phyloP scores from a whole-genome alignment of 768 basidiomycete genomes.

The Podaxis sp. region DNA sequence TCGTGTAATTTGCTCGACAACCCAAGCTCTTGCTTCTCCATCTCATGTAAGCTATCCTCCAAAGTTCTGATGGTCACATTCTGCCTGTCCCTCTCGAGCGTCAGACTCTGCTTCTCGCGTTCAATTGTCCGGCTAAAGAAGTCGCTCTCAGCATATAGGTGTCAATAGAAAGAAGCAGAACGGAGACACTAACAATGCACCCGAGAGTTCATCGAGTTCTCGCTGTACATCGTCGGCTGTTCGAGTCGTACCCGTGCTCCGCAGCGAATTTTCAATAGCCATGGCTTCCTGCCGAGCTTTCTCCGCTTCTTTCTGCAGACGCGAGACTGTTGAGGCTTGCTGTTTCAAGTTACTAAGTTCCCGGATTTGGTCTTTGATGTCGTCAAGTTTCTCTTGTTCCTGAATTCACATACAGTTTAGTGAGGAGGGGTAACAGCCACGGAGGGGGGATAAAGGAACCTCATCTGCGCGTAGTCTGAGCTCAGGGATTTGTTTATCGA shows the following conservation, averaged over 20 bases:
- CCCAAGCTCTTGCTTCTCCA: constrained; percentile 63
- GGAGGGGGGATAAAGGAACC: constrained; percentile 36
- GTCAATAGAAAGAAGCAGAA: background rate
- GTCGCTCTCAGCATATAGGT: background rate
- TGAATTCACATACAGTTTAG: constrained; percentile 25
- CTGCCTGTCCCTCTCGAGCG: constrained; percentile 63
- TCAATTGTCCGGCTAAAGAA: constrained; percentile 60
- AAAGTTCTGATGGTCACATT: constrained; percentile 47
- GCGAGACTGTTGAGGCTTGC: constrained; percentile 56
- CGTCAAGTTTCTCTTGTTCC: constrained; percentile 52
- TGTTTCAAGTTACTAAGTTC: constrained; percentile 62
- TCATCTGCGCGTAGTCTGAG: constrained; percentile 58
- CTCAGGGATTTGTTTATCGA: constrained; percentile 54
- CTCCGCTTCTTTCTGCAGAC: constrained; percentile 59
- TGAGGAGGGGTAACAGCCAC: background rate
- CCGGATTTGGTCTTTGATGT: constrained; percentile 56
- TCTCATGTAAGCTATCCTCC: constrained; percentile 60
- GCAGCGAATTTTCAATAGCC: constrained; percentile 67
- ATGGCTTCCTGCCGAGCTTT: constrained; percentile 60
- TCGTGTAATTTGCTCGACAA: constrained; percentile 59
- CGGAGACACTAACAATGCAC: constrained; percentile 56
- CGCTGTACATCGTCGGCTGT: constrained; percentile 84
- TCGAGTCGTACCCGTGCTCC: constrained; percentile 71
- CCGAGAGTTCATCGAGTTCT: constrained; percentile 65
- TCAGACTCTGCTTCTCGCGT: constrained; percentile 56